Conservation (phyloP, 1,284 basidiomycete genomes). For the Macrocystidia cucumis region DNA sequence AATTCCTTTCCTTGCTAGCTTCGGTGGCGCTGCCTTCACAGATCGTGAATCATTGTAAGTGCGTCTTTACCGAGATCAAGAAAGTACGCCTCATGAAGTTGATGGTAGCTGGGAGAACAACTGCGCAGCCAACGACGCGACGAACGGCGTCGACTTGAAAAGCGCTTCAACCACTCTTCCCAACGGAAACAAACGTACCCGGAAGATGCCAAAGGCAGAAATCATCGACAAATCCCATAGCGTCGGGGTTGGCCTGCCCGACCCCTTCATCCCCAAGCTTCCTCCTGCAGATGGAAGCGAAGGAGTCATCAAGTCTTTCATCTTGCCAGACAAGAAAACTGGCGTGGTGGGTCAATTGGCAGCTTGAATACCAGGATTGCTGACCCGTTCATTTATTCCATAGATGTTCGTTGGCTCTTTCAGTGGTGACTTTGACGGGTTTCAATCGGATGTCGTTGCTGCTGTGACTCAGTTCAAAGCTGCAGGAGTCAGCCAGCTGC, state of each 20-base stretch:
- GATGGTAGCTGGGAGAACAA: constrained; percentile 47
- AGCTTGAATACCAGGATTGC: constrained; percentile 3
- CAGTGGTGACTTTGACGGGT: constrained; percentile 38
- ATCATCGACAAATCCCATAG: constrained; percentile 36
- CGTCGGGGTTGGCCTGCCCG: constrained; percentile 39
- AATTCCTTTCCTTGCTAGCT: constrained; percentile 46
- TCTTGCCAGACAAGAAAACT: constrained; percentile 50
- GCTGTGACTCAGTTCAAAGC: constrained; percentile 39
- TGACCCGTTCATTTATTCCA: constrained; percentile 1
- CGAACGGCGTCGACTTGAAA: constrained; percentile 50
- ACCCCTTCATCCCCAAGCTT: constrained; percentile 38
- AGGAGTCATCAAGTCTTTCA: constrained; percentile 52
- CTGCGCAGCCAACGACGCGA: constrained; percentile 43
- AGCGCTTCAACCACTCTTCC: too few relatives aligned
- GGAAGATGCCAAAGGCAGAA: constrained; percentile 26
- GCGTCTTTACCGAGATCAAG: background rate
- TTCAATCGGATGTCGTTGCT: constrained; percentile 44
- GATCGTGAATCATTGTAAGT: constrained; percentile 46
- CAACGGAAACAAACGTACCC: constrained; percentile 9
- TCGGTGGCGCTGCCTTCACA: constrained; percentile 39
- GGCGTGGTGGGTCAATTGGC: constrained; percentile 39
- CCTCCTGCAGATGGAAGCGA: constrained; percentile 36
- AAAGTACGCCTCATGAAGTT: background rate
- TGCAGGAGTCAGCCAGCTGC: constrained; percentile 39
- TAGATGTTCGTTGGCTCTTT: constrained; percentile 60